These are phyloP conservation scores for Prunus mume DNA, from an alignment of 306 rosid genomes.

Conservation along the genomic window DNA sequence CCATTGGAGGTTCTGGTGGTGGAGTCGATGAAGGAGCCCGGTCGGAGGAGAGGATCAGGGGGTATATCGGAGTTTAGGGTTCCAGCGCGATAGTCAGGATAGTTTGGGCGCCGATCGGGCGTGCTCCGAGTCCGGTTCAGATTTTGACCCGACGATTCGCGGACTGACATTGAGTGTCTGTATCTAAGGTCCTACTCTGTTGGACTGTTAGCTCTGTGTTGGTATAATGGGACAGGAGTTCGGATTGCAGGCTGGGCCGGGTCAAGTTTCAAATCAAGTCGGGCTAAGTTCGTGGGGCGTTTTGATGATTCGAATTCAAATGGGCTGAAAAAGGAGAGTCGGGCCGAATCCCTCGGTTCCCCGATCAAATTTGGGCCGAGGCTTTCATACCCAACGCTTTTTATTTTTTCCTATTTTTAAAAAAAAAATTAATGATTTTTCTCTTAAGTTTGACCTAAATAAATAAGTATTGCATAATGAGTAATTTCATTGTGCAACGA, in stretches of 20 bases:
- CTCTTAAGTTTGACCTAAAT: too few species aligned
- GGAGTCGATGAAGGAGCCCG: slow-evolving; percentile 41
- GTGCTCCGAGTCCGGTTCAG: slow-evolving; percentile 6
- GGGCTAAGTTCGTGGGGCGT: background rate
- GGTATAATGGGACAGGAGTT: background rate
- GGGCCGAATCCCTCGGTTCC: too few species aligned
- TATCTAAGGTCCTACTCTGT: background rate
- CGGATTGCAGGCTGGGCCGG: background rate
- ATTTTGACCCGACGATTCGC: background rate
- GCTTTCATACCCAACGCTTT: too few species aligned
- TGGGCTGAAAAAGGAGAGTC: too few species aligned
- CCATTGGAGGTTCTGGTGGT: slow-evolving; percentile 8
- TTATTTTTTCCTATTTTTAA: too few species aligned
- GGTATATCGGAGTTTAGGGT: slow-evolving; percentile 7
- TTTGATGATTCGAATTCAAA: too few species aligned
- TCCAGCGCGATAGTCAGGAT: background rate
- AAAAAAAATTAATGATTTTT: too few species aligned
- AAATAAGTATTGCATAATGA: too few species aligned
- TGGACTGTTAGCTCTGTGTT: background rate
- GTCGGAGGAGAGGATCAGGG: slow-evolving; percentile 42
- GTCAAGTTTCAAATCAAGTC: background rate
- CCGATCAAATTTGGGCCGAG: too few species aligned
- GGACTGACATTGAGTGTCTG: background rate
- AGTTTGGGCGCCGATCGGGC: background rate
- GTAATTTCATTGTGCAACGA: too few species aligned